Evolutionary conservation across 768 basidiomycete genomes (phyloP), one percentile per base, ranked within the genome.

Genomic region (Dacryopinax primogenitus): DNA sequence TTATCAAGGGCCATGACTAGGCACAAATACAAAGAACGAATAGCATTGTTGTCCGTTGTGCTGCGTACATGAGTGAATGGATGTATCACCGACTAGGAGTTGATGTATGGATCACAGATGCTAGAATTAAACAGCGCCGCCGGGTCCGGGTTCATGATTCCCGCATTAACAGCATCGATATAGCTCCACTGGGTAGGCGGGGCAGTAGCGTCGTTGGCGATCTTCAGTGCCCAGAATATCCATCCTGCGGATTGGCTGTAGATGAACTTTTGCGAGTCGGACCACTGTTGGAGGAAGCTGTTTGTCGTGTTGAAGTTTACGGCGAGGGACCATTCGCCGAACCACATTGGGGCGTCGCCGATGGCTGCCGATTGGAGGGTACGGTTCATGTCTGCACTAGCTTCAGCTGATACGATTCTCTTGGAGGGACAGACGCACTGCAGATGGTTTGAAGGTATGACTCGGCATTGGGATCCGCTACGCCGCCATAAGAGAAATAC

Each of bases 201-300:
- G 16, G n/a, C 26, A 44, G 23, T 36, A 41, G 63, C 1, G 84
- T 85, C 37, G 74, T 80, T 73, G 33, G 89, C 88, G 4, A 84
- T 77, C 70, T 85, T 87, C 78, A 89, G 88, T 73, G 83, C 87
- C 87, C 87, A 89, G 72, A 78, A 84, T 41, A 87, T 78, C 86
- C 86, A 88, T 30, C 86, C 86, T 1, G 80, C 78, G 34, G 79
- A 78, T 66, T 85, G 74, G 64, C 79, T 78, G 63, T 87, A 88
- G 0, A 81, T 77, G 37, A 83, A 73, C 72, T 88, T 88, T 73
- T 88, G 87, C 28, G 87, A 85, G 68, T 88, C 87, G 12, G 86
- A 87, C 87, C 87, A 88, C 70, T 85, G 74, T 65, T 62, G 67
- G 44, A 88, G 72, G 76, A 88, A 88, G 0, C 71, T 79, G 63